These are phyloP conservation scores for Massariosphaeria phaeospora DNA, from an alignment of 495 filamentous ascomycete species.

Conservation along the genomic window DNA sequence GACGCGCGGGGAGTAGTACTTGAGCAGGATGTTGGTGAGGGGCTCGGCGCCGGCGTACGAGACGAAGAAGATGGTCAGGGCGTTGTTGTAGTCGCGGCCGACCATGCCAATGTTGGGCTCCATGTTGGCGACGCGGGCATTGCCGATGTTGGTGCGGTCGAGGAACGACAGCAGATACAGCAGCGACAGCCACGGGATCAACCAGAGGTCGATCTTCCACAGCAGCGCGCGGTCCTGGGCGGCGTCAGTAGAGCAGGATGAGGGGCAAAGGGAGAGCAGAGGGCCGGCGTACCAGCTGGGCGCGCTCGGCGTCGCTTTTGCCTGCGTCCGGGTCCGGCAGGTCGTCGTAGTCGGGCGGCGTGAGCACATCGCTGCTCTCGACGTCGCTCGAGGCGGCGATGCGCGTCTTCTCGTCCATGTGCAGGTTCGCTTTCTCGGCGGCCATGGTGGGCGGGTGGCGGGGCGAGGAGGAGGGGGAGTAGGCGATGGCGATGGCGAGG, in stretches of 20 bases:
- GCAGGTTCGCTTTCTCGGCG: neutral
- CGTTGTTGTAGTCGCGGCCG: conserved; percentile 65
- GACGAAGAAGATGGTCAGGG: conserved; percentile 84
- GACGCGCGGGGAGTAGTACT: conserved; percentile 44
- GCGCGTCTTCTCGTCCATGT: conserved; percentile 3
- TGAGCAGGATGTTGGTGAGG: conserved; percentile 80
- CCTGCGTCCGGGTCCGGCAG: conserved; percentile 65
- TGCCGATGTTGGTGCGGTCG: conserved; percentile 63
- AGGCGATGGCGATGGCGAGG: conserved; percentile 12
- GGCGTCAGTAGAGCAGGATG: neutral
- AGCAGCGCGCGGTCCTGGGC: conserved; percentile 46
- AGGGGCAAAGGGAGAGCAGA: neutral
- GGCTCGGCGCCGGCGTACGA: conserved; percentile 87
- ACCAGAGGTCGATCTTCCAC: conserved; percentile 62
- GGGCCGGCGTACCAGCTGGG: conserved; percentile 54
- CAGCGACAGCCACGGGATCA: conserved; percentile 82
- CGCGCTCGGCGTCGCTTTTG: conserved; percentile 60
- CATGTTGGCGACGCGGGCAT: conserved; percentile 76
- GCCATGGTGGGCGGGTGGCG: conserved; percentile 7
- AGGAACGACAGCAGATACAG: conserved; percentile 83
- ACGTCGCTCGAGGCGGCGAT: conserved; percentile 4
- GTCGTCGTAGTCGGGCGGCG: conserved; percentile 27
- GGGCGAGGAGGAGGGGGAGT: neutral
- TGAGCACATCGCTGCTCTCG: conserved; percentile 13
- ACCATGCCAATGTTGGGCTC: conserved; percentile 57